Evolutionary conservation across 139 green algal genomes (phyloP).

Genomic region (Micractinium sp.): DNA sequence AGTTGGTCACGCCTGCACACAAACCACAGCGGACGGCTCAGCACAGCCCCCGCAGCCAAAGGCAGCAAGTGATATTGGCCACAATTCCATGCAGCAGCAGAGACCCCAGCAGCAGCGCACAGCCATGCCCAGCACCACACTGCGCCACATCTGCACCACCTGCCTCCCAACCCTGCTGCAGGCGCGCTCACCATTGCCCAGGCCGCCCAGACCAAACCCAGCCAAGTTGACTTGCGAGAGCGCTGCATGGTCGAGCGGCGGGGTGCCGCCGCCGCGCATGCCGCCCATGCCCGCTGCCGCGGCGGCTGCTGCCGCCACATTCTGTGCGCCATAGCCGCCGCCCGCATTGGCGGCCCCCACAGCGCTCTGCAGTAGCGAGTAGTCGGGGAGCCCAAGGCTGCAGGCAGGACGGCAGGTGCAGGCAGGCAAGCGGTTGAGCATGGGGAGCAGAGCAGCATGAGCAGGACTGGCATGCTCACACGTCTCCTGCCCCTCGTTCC

Average conservation of each 20-base stretch:
- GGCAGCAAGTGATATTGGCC: no score
- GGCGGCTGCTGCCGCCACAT: neutral
- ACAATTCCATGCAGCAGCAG: neutral
- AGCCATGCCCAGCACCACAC: no score
- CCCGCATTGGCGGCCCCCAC: constrained; percentile 28
- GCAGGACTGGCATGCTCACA: no score
- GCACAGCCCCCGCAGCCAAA: no score
- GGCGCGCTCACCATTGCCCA: constrained; percentile 31
- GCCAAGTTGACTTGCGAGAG: constrained; percentile 40
- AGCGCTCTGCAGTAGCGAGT: constrained; percentile 24
- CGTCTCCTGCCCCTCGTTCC: no score
- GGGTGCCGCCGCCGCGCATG: constrained; percentile 32
- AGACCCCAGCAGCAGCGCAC: neutral
- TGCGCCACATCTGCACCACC: no score
- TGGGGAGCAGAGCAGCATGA: neutral
- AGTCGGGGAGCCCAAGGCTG: constrained; percentile 41
- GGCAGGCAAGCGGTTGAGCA: neutral
- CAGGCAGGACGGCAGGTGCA: neutral
- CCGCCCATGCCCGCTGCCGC: constrained; percentile 16
- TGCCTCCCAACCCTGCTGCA: no score
- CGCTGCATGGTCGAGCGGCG: constrained; percentile 11
- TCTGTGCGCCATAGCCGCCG: neutral
- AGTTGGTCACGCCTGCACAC: constrained; percentile 15
- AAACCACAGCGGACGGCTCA: no score
- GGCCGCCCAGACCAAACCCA: constrained; percentile 29